phyloP scores from a whole-genome alignment of 306 rosid genomes.

The Urtica urens region DNA sequence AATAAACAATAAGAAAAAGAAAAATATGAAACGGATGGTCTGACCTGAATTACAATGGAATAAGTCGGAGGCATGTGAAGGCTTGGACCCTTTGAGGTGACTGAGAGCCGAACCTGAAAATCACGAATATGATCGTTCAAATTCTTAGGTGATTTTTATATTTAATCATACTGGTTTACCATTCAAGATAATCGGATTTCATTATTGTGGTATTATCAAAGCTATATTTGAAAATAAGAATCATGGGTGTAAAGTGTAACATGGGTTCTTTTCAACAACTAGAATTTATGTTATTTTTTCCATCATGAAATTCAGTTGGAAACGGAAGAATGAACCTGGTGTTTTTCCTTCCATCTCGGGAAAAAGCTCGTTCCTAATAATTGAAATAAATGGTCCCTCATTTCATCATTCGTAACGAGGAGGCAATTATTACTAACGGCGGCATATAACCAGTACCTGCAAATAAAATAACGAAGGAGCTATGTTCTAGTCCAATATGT shows the following conservation, averaged over 20 bases:
- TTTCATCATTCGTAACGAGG: slow-evolving; percentile 85
- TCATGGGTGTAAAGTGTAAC: no score
- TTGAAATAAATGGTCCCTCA: slow-evolving; percentile 96
- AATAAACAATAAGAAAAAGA: slow-evolving; percentile 2
- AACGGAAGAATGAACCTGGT: slow-evolving; percentile 67
- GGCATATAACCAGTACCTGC: slow-evolving; percentile 94
- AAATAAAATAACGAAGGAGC: background rate
- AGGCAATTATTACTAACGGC: slow-evolving; percentile 74
- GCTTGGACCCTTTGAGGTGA: slow-evolving; percentile 25
- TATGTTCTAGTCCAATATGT: slow-evolving; percentile 6
- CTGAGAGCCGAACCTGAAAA: slow-evolving; percentile 58
- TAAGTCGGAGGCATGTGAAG: slow-evolving; percentile 67
- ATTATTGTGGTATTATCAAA: no score
- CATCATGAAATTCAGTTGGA: background rate
- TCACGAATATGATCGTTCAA: no score
- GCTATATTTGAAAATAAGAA: no score
- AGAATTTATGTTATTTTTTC: no score
- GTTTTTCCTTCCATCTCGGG: slow-evolving; percentile 95
- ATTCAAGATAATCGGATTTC: no score
- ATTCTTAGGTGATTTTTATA: no score
- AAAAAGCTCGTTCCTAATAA: slow-evolving; percentile 79
- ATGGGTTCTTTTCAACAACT: no score
- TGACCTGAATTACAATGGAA: slow-evolving; percentile 79
- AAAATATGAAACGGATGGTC: no score
- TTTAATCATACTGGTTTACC: no score